phyloP scores from a whole-genome alignment of 805 yeast genomes.

The Metschnikowia similis region DNA sequence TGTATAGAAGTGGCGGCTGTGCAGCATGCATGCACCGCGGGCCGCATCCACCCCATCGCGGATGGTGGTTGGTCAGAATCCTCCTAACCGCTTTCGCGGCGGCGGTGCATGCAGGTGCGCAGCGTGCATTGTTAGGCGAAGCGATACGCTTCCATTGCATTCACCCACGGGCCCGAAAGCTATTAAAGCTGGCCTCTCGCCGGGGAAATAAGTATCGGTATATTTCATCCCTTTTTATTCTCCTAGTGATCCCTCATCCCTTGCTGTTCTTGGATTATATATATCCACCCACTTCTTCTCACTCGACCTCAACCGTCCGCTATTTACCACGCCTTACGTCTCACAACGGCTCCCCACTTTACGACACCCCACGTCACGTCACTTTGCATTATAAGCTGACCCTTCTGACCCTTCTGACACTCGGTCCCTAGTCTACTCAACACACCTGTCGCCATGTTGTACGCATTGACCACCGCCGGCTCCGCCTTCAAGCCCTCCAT shows the following conservation, averaged over 20 bases:
- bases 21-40: not conserved
- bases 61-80: not conserved
- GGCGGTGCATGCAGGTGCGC: not conserved
- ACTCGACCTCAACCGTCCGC: no score
- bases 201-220: not conserved
- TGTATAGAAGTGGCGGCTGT: not conserved
- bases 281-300: not conserved
- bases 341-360: no score
- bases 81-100: not conserved
- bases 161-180: not conserved
- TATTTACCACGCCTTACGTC: no score
- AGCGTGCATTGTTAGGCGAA: slow-evolving; percentile 3
- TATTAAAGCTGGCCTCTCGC: not conserved
- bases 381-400: no score
- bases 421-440: no score
- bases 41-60: not conserved
- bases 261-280: no score
- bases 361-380: no score
- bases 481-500: slow-evolving; percentile 37
- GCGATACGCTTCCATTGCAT: slow-evolving; percentile 3
- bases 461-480: slow-evolving; percentile 32
- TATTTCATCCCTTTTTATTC: not conserved
- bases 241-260: not conserved
- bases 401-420: no score
- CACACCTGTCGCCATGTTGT: slow-evolving; percentile 17